These are phyloP conservation scores for Monascus purpureus DNA, from an alignment of 495 filamentous ascomycete species.

Conservation along the genomic window DNA sequence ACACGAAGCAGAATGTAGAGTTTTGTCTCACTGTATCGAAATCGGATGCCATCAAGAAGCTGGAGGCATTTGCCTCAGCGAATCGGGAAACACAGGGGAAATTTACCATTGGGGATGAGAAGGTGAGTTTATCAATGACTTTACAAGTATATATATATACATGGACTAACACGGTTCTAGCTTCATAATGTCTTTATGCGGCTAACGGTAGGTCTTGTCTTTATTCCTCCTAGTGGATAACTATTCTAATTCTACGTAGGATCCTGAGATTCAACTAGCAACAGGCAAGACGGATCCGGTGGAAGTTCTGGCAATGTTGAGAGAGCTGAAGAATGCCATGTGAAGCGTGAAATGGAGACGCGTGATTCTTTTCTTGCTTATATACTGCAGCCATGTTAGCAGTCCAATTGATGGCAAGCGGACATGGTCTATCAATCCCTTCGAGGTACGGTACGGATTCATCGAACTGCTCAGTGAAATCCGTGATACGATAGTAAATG, in stretches of 20 bases:
- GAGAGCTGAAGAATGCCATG: conserved; percentile 85
- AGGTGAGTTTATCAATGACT: conserved; percentile 38
- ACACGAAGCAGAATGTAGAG: conserved; percentile 86
- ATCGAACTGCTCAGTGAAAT: too few relatives aligned
- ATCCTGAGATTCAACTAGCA: conserved; percentile 69
- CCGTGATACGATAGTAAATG: too few relatives aligned
- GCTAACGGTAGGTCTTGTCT: conserved; percentile 48
- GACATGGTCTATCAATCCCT: too few relatives aligned
- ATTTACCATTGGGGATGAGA: conserved; percentile 96
- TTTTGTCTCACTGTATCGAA: conserved; percentile 65
- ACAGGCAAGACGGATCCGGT: conserved; percentile 73
- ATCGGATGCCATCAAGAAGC: conserved; percentile 59
- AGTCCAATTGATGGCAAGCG: too few relatives aligned
- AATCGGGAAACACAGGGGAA: conserved; percentile 87
- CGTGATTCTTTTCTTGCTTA: too few relatives aligned
- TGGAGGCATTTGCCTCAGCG: conserved; percentile 59
- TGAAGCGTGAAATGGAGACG: conserved; percentile 7
- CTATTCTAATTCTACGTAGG: conserved; percentile 32
- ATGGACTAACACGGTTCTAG: conserved; percentile 25
- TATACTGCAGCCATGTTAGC: too few relatives aligned
- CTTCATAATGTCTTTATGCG: conserved; percentile 97
- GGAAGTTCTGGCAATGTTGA: conserved; percentile 71
- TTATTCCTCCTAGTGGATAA: too few relatives aligned
- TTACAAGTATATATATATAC: conserved; percentile 2
- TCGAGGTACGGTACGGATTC: too few relatives aligned